Conservation (phyloP, 1,139 yeast genomes). For the Taphrina betulina region DNA sequence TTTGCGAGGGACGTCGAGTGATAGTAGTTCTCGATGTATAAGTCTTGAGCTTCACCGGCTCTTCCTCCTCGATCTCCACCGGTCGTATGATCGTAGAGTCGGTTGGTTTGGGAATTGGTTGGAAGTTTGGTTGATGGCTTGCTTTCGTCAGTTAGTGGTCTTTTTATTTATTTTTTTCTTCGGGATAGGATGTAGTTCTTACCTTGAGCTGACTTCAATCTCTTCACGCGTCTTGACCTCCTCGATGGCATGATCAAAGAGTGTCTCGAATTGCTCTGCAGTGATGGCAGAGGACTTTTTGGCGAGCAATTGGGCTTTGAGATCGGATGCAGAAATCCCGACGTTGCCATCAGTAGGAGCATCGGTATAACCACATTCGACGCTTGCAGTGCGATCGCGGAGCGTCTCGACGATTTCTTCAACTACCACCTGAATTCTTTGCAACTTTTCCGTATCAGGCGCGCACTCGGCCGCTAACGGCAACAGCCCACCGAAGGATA, state of each 20-base stretch:
- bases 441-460: constrained; percentile 73
- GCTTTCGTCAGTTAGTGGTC: constrained; percentile 21
- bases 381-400: constrained; percentile 66
- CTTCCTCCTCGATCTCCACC: constrained; percentile 3
- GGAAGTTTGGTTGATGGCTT: too few species aligned
- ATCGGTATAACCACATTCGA: constrained; percentile 59
- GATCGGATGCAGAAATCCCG: constrained; percentile 43
- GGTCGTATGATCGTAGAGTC: too few species aligned
- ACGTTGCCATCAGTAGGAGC: constrained; percentile 14
- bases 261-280: constrained; percentile 73
- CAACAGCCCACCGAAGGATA: constrained; percentile 54
- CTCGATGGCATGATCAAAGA: constrained; percentile 68
- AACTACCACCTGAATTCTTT: constrained; percentile 65
- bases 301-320: constrained; percentile 40
- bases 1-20: constrained; percentile 45
- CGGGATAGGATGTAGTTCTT: background rate
- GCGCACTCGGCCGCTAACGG: constrained; percentile 68
- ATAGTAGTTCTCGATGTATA: constrained; percentile 38
- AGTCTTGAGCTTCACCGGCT: constrained; percentile 13
- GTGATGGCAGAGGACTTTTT: constrained; percentile 53
- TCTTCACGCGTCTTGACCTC: constrained; percentile 48
- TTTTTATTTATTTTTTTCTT: background rate
- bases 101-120: too few species aligned
- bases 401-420: constrained; percentile 66
- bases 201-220: constrained; percentile 34